These are phyloP conservation scores for Globisporangium solare DNA, from an alignment of 352 stramenopile genomes.

Conservation along the genomic window DNA sequence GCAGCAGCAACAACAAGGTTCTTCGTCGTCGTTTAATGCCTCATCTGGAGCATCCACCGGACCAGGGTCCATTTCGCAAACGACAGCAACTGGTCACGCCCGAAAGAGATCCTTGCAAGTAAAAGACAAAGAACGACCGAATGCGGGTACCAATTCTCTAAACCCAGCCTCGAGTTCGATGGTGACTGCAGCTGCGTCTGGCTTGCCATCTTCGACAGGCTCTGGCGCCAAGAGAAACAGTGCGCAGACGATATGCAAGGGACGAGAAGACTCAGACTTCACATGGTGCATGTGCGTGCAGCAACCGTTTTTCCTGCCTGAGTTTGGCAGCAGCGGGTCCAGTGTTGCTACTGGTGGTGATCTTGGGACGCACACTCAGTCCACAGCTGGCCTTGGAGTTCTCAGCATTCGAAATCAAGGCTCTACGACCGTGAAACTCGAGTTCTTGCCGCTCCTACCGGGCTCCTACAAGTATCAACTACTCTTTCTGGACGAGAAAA, in stretches of 20 bases:
- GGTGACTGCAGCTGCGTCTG: neutral
- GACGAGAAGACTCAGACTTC: constrained; percentile 32
- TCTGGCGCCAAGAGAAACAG: neutral
- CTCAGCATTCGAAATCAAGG: constrained; percentile 47
- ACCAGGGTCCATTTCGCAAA: neutral
- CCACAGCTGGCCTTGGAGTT: constrained; percentile 16
- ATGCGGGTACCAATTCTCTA: neutral
- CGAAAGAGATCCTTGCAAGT: constrained; percentile 11
- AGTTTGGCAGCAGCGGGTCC: constrained; percentile 32
- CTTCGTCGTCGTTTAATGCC: neutral
- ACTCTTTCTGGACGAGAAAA: constrained; percentile 88
- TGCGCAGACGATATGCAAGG: constrained; percentile 14
- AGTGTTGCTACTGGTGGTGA: constrained; percentile 9
- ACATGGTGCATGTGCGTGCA: constrained; percentile 65
- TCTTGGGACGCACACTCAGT: constrained; percentile 5
- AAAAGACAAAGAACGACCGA: constrained; percentile 6
- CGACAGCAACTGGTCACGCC: neutral
- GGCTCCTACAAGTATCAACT: constrained; percentile 89
- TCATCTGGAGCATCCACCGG: neutral
- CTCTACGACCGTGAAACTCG: constrained; percentile 68
- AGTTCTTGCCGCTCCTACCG: constrained; percentile 86
- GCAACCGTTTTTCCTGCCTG: constrained; percentile 70
- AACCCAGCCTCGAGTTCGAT: neutral
- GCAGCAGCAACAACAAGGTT: constrained; percentile 1
- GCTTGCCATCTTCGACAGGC: neutral